Evolutionary conservation across 2,329 filamentous ascomycete species (phyloP).

Genomic region (Neofusicoccum sp.): DNA sequence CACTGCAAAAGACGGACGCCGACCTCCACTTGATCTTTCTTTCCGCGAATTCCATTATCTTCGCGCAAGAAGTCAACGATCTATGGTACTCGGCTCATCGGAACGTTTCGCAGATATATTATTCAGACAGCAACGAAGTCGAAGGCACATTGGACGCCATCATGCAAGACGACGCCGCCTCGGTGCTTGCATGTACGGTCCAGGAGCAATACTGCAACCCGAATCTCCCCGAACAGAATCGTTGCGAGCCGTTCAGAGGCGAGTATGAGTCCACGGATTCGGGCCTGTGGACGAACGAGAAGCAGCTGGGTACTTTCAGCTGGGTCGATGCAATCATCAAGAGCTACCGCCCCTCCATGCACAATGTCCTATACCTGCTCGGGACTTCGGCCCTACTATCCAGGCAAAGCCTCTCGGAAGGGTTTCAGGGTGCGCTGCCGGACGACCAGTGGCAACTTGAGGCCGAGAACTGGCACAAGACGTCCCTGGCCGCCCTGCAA

Average conservation of each 20-base stretch:
- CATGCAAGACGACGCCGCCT: conserved; percentile 10
- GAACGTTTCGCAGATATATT: neutral
- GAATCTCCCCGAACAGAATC: neutral
- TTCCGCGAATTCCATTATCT: conserved; percentile 27
- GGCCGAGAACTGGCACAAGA: conserved; percentile 15
- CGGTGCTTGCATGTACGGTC: conserved; percentile 15
- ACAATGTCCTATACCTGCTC: neutral
- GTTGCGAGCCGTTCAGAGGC: conserved; percentile 8
- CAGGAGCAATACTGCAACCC: conserved; percentile 20
- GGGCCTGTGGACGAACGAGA: neutral
- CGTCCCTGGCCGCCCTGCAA: conserved; percentile 19
- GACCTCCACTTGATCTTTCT: conserved; percentile 35
- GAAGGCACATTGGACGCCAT: neutral
- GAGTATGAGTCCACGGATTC: neutral
- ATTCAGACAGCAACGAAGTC: neutral
- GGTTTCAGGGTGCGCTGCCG: conserved; percentile 7
- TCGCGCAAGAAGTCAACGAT: conserved; percentile 28
- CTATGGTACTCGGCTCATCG: conserved; percentile 31
- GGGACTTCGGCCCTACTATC: neutral
- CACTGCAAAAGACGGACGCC: conserved; percentile 29
- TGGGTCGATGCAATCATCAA: too few relatives aligned
- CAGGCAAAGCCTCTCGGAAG: neutral
- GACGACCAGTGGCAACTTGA: conserved; percentile 22
- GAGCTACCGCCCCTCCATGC: neutral
- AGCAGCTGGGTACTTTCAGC: too few relatives aligned